Percentiles rank a stretch among this genome's conserved stretches.
phyloP scores from a whole-genome alignment of 2,329 filamentous ascomycete genomes.

The Penicillium sp. region DNA sequence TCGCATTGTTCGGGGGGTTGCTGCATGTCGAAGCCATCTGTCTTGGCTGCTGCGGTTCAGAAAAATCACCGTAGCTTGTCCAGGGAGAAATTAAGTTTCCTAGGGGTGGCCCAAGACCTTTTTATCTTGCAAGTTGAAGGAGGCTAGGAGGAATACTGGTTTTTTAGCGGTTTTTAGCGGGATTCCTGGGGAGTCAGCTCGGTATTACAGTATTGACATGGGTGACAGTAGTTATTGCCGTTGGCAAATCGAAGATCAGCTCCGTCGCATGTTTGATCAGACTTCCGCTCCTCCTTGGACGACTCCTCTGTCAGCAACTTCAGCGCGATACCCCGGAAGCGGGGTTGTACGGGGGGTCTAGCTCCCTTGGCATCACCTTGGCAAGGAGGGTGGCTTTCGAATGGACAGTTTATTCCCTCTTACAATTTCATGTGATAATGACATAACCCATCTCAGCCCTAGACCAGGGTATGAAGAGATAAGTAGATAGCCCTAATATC shows the following conservation, averaged over 20 bases:
- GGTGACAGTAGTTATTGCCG: background rate
- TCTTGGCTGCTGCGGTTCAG: constrained; percentile 11
- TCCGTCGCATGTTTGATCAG: constrained; percentile 4
- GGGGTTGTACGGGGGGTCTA: constrained; percentile 17
- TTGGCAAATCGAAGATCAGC: constrained; percentile 9
- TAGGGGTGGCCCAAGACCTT: background rate
- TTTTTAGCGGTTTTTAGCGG: background rate
- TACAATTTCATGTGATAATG: constrained; percentile 10
- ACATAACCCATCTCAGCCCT: background rate
- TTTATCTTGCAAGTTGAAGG: background rate
- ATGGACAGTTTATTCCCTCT: constrained; percentile 19
- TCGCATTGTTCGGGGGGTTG: background rate
- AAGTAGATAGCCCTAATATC: background rate
- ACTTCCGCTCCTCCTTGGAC: constrained; percentile 6
- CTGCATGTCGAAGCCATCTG: constrained; percentile 3
- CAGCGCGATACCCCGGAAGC: constrained; percentile 8
- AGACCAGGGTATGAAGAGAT: no score
- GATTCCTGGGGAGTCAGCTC: background rate
- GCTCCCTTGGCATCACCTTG: constrained; percentile 20
- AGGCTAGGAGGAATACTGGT: background rate
- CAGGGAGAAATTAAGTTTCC: background rate
- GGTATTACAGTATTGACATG: background rate
- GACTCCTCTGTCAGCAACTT: background rate
- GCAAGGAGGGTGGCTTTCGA: constrained; percentile 8
- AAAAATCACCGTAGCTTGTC: background rate